These are phyloP conservation scores for Neospora caninum DNA, from an alignment of 169 alveolate species.

Conservation along the genomic window DNA sequence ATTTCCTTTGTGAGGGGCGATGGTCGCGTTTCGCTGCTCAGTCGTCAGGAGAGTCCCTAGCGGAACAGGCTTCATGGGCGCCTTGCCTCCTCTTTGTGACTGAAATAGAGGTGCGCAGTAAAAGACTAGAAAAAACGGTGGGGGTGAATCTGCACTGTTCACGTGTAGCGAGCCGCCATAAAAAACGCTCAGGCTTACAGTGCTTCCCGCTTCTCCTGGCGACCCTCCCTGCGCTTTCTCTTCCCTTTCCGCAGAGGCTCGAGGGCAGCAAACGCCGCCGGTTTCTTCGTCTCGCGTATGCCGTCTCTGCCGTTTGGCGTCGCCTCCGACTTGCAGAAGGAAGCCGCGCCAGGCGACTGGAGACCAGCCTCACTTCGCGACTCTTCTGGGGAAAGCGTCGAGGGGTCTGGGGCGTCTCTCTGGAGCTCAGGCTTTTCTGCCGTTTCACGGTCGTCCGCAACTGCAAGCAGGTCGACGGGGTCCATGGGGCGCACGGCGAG, in stretches of 20 bases:
- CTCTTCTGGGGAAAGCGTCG: neutral
- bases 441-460: neutral
- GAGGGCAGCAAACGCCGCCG: neutral
- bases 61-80: no score
- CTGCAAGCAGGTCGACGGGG: neutral
- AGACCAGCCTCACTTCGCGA: neutral
- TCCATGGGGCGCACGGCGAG: no score
- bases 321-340: neutral
- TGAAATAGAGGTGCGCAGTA: no score
- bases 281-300: neutral
- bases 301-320: neutral
- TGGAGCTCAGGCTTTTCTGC: neutral
- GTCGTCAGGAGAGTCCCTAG: no score
- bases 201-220: neutral
- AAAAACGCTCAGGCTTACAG: neutral
- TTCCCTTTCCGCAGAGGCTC: neutral
- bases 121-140: no score
- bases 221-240: neutral
- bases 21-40: no score
- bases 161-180: no score
- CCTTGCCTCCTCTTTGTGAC: no score
- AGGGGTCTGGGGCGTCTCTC: neutral
- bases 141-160: no score
- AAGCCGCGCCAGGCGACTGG: neutral
- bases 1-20: no score